Conservation (phyloP, 331 rosid genomes). For the Malus hybrid region DNA sequence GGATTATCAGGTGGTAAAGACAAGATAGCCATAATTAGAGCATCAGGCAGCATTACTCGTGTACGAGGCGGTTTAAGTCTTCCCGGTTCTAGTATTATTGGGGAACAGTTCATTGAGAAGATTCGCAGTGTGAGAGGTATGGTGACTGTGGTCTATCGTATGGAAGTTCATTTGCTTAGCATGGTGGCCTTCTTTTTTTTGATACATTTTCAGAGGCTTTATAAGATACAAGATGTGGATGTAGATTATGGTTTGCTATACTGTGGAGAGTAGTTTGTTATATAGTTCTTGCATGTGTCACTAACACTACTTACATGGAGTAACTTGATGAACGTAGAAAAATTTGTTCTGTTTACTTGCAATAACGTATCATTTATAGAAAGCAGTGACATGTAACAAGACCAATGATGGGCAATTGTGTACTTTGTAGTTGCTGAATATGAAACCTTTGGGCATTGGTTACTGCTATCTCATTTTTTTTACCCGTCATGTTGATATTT, state of each 20-base stretch:
- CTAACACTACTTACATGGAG: no score
- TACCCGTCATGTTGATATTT: conserved; percentile 4
- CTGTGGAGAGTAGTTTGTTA: no score
- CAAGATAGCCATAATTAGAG: conserved; percentile 80
- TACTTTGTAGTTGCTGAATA: neutral
- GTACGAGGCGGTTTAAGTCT: conserved; percentile 40
- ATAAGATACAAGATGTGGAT: neutral
- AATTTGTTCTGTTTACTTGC: no score
- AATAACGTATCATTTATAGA: no score
- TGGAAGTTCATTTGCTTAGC: neutral
- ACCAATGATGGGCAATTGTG: no score
- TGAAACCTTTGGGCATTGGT: neutral
- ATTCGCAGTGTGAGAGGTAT: conserved; percentile 80
- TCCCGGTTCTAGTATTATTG: conserved; percentile 55
- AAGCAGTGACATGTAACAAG: no score
- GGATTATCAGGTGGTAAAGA: conserved; percentile 75
- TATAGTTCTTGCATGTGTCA: no score
- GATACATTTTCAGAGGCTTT: neutral
- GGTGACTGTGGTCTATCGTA: neutral
- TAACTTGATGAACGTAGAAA: no score
- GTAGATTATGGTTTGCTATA: no score
- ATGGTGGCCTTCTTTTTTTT: neutral
- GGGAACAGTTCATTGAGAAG: conserved; percentile 82
- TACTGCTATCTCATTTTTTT: neutral
- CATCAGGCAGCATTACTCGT: conserved; percentile 77